A percentile compares a stretch with the other conserved stretches of the same genome.
Conservation (phyloP, 2,329 filamentous ascomycete genomes). For the Penicillium sp. region DNA sequence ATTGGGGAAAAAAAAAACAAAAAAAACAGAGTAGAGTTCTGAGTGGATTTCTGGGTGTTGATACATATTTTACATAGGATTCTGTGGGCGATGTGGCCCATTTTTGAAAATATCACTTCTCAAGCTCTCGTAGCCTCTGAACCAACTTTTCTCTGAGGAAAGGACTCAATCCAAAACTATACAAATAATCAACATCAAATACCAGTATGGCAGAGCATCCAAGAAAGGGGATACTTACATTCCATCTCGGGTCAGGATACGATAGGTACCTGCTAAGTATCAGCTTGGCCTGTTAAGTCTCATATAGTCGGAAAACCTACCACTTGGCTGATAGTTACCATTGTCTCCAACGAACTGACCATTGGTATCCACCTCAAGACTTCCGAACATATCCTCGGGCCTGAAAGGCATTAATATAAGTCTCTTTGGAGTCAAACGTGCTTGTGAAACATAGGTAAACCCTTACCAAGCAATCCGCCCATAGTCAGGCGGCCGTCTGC, state of each 20-base stretch:
- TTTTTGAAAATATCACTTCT: conserved; percentile 8
- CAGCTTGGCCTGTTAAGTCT: conserved; percentile 6
- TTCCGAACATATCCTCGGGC: conserved; percentile 67
- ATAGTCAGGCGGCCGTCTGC: conserved; percentile 60
- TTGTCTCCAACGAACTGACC: conserved; percentile 58
- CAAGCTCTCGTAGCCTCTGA: conserved; percentile 45
- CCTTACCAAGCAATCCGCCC: conserved; percentile 60
- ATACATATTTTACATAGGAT: conserved; percentile 1
- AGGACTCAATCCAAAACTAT: conserved; percentile 48
- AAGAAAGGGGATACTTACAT: conserved; percentile 47
- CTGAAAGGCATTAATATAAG: conserved; percentile 29
- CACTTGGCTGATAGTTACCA: conserved; percentile 61
- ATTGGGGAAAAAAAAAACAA: not conserved
- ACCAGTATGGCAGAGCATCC: not conserved
- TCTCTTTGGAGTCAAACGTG: not conserved
- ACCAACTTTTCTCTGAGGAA: conserved; percentile 53
- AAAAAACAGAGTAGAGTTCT: not conserved
- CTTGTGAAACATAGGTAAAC: not conserved
- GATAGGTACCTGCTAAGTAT: conserved; percentile 54
- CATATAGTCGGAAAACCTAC: conserved; percentile 31
- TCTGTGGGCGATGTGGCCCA: not conserved
- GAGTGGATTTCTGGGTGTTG: not conserved
- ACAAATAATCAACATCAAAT: conserved; percentile 23
- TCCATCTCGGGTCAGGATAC: conserved; percentile 60
- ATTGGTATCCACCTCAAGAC: conserved; percentile 59